phyloP scores from a whole-genome alignment of 306 rosid species.

The Delonix regia region DNA sequence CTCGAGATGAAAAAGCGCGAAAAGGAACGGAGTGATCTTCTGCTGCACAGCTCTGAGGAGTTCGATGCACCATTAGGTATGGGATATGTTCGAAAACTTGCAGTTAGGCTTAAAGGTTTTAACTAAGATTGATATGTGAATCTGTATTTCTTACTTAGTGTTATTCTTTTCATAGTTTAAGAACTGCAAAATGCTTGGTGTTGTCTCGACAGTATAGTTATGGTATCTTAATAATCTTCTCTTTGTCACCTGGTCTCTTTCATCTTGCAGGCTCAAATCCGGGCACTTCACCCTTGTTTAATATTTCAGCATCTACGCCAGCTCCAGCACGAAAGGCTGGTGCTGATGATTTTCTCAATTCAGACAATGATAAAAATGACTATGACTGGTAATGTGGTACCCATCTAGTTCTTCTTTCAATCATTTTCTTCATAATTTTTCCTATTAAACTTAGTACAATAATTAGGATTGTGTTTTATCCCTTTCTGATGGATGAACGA shows the following conservation, averaged over 20 bases:
- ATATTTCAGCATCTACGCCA: conserved; percentile 53
- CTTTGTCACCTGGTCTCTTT: conserved; percentile 25
- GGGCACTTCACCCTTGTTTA: conserved; percentile 62
- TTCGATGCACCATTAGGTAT: conserved; percentile 70
- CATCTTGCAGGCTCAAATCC: conserved; percentile 55
- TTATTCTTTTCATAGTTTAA: background rate
- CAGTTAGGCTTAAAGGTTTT: background rate
- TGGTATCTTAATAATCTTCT: background rate
- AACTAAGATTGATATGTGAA: background rate
- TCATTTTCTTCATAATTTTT: background rate
- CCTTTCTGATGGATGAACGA: conserved; percentile 4
- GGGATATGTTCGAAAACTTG: background rate
- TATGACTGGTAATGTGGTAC: conserved; percentile 80
- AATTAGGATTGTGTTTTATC: background rate
- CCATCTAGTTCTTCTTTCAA: background rate
- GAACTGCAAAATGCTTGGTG: conserved; percentile 2
- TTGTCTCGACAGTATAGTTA: background rate
- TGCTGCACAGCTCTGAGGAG: conserved; percentile 68
- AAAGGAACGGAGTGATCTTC: conserved; percentile 75
- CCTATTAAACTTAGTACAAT: conserved; percentile 5
- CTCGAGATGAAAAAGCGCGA: conserved; percentile 87
- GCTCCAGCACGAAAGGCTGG: conserved; percentile 63
- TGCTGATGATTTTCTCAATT: conserved; percentile 85
- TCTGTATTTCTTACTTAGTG: background rate
- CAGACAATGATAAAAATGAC: conserved; percentile 81